Conservation (phyloP, 768 basidiomycete genomes). For the Clitopilus hobsonii region DNA sequence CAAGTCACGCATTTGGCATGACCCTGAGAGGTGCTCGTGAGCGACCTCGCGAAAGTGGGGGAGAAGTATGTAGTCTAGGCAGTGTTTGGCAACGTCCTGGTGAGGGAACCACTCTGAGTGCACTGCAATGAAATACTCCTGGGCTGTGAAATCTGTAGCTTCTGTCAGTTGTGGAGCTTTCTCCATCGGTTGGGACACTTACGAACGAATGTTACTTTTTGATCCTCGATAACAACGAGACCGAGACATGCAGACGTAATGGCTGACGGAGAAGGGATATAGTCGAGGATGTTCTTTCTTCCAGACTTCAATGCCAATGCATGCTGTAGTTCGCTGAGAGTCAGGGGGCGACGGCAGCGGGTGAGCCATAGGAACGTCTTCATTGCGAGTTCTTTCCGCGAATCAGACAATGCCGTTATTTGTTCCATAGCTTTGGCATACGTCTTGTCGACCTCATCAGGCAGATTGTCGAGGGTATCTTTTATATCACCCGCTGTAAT, state of each 20-base stretch:
- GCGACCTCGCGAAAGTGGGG: too few species aligned
- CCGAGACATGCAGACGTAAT: background rate
- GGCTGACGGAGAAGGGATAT: background rate
- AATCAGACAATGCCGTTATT: background rate
- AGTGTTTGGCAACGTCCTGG: too few species aligned
- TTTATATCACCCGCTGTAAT: background rate
- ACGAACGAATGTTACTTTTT: background rate
- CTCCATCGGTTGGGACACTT: too few species aligned
- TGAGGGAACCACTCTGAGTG: too few species aligned
- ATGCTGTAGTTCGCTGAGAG: background rate
- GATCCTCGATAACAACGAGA: background rate
- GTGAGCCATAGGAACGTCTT: background rate
- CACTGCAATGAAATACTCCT: too few species aligned
- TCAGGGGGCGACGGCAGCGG: background rate
- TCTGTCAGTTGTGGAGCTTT: too few species aligned
- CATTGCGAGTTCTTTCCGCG: background rate
- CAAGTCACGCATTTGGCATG: too few species aligned
- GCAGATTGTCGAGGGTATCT: background rate
- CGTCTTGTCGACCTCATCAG: background rate
- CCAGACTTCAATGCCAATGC: background rate
- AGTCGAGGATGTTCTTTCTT: background rate
- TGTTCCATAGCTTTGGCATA: background rate
- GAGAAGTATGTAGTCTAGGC: too few species aligned
- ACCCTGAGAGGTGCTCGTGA: too few species aligned
- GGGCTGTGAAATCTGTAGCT: too few species aligned